Percentiles rank a stretch among this genome's conserved stretches.
Conservation (phyloP, 495 filamentous ascomycete species). For the Xylaria castorea region DNA sequence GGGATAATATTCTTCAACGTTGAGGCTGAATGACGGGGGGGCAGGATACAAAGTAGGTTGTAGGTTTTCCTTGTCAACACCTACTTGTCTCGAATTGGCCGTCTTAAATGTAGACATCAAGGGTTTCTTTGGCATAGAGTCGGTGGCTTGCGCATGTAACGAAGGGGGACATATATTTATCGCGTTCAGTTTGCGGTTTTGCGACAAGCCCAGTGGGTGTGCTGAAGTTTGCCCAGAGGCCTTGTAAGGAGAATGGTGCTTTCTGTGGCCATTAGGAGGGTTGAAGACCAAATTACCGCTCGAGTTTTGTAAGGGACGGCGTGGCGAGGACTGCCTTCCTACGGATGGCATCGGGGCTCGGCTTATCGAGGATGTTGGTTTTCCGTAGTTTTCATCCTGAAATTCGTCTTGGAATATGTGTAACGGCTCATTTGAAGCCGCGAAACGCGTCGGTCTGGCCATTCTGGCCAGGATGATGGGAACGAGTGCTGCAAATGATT, state of each 20-base stretch:
- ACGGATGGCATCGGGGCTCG: slow-evolving; percentile 60
- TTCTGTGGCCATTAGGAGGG: slow-evolving; percentile 55
- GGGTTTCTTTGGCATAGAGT: slow-evolving; percentile 83
- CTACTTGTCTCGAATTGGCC: slow-evolving; percentile 68
- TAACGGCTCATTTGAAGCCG: slow-evolving; percentile 59
- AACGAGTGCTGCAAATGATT: slow-evolving; percentile 20
- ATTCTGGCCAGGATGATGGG: slow-evolving; percentile 40
- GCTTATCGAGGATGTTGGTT: slow-evolving; percentile 52
- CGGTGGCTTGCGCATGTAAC: slow-evolving; percentile 71
- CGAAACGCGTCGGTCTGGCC: slow-evolving; percentile 66
- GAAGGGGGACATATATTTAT: slow-evolving; percentile 77
- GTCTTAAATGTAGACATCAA: slow-evolving; percentile 65
- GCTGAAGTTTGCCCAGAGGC: slow-evolving; percentile 44
- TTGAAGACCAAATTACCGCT: slow-evolving; percentile 61
- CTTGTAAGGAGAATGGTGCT: slow-evolving; percentile 68
- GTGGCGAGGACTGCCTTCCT: slow-evolving; percentile 46
- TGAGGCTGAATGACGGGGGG: slow-evolving; percentile 58
- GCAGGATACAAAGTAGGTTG: slow-evolving; percentile 57
- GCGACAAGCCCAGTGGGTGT: slow-evolving; percentile 50
- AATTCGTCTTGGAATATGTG: slow-evolving; percentile 70
- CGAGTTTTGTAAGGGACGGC: slow-evolving; percentile 59
- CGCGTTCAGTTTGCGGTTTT: slow-evolving; percentile 57
- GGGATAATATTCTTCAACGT: slow-evolving; percentile 61
- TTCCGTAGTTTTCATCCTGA: slow-evolving; percentile 45
- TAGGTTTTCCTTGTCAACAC: slow-evolving; percentile 76